These are phyloP conservation scores for Zymoseptoria ardabiliae DNA, from an alignment of 2,329 filamentous ascomycete genomes.

Conservation along the genomic window DNA sequence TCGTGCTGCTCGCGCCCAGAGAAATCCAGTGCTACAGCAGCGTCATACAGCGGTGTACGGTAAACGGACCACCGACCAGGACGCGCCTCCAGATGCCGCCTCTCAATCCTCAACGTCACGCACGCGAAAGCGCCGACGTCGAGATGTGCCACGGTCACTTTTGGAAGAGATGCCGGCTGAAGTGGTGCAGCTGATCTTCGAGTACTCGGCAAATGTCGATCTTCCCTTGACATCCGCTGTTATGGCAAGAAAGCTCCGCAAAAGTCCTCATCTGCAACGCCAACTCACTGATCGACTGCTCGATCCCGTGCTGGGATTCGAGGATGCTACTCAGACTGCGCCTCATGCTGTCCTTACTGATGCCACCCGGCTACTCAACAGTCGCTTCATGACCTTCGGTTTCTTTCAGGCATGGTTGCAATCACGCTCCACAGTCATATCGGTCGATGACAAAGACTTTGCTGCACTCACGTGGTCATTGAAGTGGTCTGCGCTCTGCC, in stretches of 20 bases:
- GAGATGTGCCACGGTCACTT: conserved; percentile 11
- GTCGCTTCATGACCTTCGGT: conserved; percentile 29
- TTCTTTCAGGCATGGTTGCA: conserved; percentile 26
- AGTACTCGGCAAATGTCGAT: conserved; percentile 25
- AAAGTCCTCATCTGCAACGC: conserved; percentile 23
- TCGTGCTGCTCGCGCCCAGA: conserved; percentile 17
- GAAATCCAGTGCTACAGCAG: conserved; percentile 13
- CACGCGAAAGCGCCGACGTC: conserved; percentile 13
- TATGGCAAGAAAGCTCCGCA: conserved; percentile 24
- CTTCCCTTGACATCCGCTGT: conserved; percentile 25
- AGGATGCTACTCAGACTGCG: conserved; percentile 1
- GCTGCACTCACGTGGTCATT: neutral
- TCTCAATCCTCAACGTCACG: neutral
- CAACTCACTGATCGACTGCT: conserved; percentile 22
- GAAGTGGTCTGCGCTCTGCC: conserved; percentile 15
- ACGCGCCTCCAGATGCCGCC: neutral
- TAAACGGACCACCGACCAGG: neutral
- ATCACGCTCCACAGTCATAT: neutral
- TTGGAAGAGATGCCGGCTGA: conserved; percentile 31
- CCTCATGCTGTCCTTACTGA: conserved; percentile 10
- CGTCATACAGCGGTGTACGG: conserved; percentile 1
- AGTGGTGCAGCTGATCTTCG: conserved; percentile 30
- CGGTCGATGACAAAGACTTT: neutral
- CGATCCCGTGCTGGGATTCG: conserved; percentile 12
- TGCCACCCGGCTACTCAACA: conserved; percentile 25